Percentiles rank a stretch among this genome's conserved stretches.
Evolutionary conservation across 2,329 filamentous ascomycete genomes (phyloP).

Genomic region (Trichoderma breve): DNA sequence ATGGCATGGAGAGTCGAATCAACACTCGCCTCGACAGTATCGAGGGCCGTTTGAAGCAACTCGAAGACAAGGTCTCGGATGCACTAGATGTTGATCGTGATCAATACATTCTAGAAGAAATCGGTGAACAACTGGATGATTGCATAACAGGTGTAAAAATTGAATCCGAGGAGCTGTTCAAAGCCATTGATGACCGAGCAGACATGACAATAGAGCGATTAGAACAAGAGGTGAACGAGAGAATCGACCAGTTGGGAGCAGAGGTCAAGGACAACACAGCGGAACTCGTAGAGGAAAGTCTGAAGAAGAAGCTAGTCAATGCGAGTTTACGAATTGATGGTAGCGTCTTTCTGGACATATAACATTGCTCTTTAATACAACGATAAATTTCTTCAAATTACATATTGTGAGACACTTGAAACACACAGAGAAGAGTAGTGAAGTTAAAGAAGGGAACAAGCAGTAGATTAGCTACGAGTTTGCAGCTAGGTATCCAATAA

Average conservation of each 20-base stretch:
- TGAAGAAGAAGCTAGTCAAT: background rate
- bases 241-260: background rate
- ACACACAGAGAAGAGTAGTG: no score
- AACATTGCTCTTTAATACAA: background rate
- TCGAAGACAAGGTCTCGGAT: background rate
- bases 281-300: background rate
- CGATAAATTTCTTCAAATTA: background rate
- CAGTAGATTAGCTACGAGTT: no score
- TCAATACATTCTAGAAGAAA: background rate
- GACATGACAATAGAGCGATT: background rate
- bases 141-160: background rate
- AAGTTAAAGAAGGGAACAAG: no score
- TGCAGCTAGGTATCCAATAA: no score
- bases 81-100: background rate
- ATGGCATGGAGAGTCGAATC: background rate
- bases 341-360: background rate
- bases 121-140: background rate
- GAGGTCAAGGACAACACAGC: background rate
- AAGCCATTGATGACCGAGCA: background rate
- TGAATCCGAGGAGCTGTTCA: background rate
- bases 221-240: background rate
- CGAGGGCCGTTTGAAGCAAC: background rate
- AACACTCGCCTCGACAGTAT: background rate
- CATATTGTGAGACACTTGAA: no score
- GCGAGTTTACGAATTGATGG: background rate